Percentiles rank a stretch among this genome's conserved stretches.
phyloP scores from a whole-genome alignment of 441 rosid species.

The Gossypium aridum region DNA sequence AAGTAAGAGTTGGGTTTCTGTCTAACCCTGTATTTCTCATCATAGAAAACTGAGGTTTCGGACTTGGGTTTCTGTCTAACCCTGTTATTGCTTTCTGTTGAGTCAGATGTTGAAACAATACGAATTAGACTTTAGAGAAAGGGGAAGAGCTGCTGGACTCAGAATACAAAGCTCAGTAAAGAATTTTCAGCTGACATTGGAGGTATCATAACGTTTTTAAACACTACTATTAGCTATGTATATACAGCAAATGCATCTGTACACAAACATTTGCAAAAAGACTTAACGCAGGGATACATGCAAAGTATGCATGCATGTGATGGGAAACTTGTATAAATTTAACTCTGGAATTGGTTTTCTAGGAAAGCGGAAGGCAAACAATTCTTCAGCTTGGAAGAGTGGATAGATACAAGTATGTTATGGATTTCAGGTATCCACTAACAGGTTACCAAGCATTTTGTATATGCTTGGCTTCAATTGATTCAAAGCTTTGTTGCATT shows the following conservation, averaged over 20 bases:
- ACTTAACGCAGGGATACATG: not conserved
- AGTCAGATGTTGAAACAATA: slow-evolving; percentile 53
- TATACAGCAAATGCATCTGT: not conserved
- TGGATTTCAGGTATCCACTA: slow-evolving; percentile 91
- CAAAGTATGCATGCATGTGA: not conserved
- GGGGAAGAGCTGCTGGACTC: slow-evolving; percentile 73
- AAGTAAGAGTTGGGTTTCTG: slow-evolving; percentile 28
- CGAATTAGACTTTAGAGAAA: slow-evolving; percentile 81
- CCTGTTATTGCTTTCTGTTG: not conserved
- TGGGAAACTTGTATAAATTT: not conserved
- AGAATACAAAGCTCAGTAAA: slow-evolving; percentile 67
- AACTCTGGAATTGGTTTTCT: not conserved
- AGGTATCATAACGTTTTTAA: slow-evolving; percentile 32
- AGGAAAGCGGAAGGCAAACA: slow-evolving; percentile 71
- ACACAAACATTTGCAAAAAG: not conserved
- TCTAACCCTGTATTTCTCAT: not conserved
- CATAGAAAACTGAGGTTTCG: not conserved
- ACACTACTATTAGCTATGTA: not conserved
- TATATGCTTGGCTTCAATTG: slow-evolving; percentile 86
- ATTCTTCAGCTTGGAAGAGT: slow-evolving; percentile 87
- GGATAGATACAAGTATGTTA: slow-evolving; percentile 56
- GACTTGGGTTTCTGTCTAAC: not conserved
- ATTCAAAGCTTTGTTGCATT: slow-evolving; percentile 83
- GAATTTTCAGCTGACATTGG: slow-evolving; percentile 78
- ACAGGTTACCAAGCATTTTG: slow-evolving; percentile 88